Base-by-base conservation (phyloP, 2,329 filamentous ascomycete species). In the Monilinia laxa region DNA sequence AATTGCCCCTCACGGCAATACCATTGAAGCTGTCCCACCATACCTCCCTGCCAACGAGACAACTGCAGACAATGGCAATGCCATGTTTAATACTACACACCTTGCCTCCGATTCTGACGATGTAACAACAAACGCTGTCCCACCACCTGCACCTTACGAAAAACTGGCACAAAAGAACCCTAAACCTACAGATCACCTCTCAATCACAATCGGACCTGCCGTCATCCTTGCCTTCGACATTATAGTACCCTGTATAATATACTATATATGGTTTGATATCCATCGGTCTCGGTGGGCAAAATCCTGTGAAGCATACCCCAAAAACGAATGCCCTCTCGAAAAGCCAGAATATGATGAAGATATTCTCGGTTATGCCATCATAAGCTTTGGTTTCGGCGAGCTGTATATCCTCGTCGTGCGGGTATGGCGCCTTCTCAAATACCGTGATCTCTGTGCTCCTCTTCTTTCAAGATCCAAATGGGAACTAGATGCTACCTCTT, bases 401-500 rank as follows among this genome's bases (percentile, higher is more conserved):
- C 59, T 72, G 12, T 72, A 72, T 23, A 69, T 72, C 20, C 51
- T 72, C 4, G 53, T 70, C 11, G 71, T 66, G 1, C 66, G 71
- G 5, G 67, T 72, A 0, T 31, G 28, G 16, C 68, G 71, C 5
- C 68, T 72, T 10, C 11, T 70, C 11, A 55, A 45, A 42, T 31
- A 72, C 49, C 62, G 64, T 11, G 71, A 71, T 2, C n/a, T 59
- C 12, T 72, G 71, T 23, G 71, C 71, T 2, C 71, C 71, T 10
- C 68, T 72, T 18, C 63, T 71, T 11, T 71, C 71, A 3, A 66
- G 71, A 52, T 69, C 70, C 2, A 68, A 64, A 52, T 70, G 68
- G 71, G 71, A 72, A 56, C 53, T 72, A 6, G 71, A 72, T 64
- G 71, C 71, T 28, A 72, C 71, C 20, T 69, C 66, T 10, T 72